A percentile compares a stretch with the other conserved stretches of the same genome.
Evolutionary conservation across 1,139 yeast genomes (phyloP).

Genomic region (Sugiyamaella grinbergsii): DNA sequence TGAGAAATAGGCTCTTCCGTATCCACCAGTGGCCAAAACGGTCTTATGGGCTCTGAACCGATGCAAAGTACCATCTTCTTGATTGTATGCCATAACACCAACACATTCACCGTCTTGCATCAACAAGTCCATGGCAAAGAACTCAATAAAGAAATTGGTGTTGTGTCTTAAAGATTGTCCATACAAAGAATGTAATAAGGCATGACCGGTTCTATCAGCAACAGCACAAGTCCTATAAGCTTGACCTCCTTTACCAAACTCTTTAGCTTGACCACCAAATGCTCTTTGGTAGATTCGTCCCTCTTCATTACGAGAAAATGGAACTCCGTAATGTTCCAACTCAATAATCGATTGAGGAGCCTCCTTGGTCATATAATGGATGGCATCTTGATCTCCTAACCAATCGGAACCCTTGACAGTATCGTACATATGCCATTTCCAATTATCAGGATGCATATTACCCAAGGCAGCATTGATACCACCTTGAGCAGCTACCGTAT

Average conservation of each 20-base stretch:
- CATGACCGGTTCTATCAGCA: slow-evolving; percentile 99
- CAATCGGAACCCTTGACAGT: slow-evolving; percentile 99
- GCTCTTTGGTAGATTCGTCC: slow-evolving; percentile 99
- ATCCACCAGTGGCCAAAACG: slow-evolving; percentile 97
- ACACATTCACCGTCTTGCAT: slow-evolving; percentile 97
- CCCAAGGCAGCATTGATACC: slow-evolving; percentile 98
- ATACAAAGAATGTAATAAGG: slow-evolving; percentile 90
- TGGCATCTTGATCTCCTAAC: slow-evolving; percentile 99
- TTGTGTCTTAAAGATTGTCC: slow-evolving; percentile 97
- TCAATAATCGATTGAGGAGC: slow-evolving; percentile 96
- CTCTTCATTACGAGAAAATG: slow-evolving; percentile 95
- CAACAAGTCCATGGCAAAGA: slow-evolving; percentile 90
- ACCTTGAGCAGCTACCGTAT: slow-evolving; percentile 99
- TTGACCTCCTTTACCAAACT: slow-evolving; percentile 97
- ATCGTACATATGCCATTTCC: slow-evolving; percentile 99
- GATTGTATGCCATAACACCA: slow-evolving; percentile 96
- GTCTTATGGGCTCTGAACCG: slow-evolving; percentile 97
- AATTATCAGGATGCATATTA: slow-evolving; percentile 96
- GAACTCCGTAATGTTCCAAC: slow-evolving; percentile 97
- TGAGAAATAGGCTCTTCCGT: slow-evolving; percentile 97
- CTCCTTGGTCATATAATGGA: slow-evolving; percentile 98
- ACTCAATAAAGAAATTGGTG: slow-evolving; percentile 97
- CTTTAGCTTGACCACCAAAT: slow-evolving; percentile 96
- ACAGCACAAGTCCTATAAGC: slow-evolving; percentile 99
- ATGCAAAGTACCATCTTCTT: slow-evolving; percentile 98